Base-by-base conservation (phyloP, 2,329 filamentous ascomycete species). In the Thielaviopsis ethacetica region DNA sequence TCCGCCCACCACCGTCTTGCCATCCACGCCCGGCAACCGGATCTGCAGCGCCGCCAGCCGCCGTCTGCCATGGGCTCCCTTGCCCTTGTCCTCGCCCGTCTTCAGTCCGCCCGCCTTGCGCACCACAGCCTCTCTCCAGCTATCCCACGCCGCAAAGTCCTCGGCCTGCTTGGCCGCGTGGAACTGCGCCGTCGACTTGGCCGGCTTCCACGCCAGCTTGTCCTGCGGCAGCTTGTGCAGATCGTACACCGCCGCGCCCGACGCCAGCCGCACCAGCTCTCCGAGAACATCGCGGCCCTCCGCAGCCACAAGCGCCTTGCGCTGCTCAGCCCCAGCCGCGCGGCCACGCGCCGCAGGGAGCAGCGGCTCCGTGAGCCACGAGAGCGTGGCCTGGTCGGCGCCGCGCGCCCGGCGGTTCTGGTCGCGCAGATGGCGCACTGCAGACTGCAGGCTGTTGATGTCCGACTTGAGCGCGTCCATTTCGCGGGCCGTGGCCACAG, bases 381-480 rank as follows among this genome's bases (percentile, higher is more conserved):
- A 78, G 65, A 80, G 71, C 59, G 70, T 71, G 49, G 73, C 69
- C 66, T 82, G 76, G 66, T 84, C 80, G 17, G 71, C 74, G 54
- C 80, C 69, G 19, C 84, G 76, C 0, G 82, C 79, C 3, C 82
- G 78, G 50, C 76, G 74, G 68, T 81, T 86, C 65, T 88, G 84
- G 63, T 85, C 80, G 26, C 83, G 76, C 30, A 89, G 74, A 68
- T 82, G 86, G 12, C 82, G 77, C 53, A 88, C 80, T 1, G 84
- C 82, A 1, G 80, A 77, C 66, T 87, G 77, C 59, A 86, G 69
- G 64, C 75, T 76, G 59, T 75, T 76, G 65, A 90, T 83, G 61
- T 91, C 84, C 64, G 77, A 77, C 68, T 84, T 82, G 64, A 91
- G 79, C 10, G 75, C 74, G 63, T 90, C 85, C 71, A 90, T 83